Base-by-base conservation (phyloP, 2,329 filamentous ascomycete species). In the Myrmaecium sp. region DNA sequence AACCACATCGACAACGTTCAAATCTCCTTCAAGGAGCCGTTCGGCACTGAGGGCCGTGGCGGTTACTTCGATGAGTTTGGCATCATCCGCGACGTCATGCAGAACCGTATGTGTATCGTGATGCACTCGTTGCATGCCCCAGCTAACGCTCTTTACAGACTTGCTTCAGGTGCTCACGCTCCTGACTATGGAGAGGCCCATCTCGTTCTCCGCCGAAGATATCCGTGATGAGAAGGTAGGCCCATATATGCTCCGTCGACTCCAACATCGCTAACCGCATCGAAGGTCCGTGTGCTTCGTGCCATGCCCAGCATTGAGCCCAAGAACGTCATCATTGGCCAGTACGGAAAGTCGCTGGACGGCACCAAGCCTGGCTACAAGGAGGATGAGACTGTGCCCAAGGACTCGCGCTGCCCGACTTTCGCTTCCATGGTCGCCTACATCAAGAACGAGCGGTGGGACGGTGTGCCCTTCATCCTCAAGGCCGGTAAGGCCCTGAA, bases 371-470 rank as follows among this genome's bases (percentile, higher is more conserved):
- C 89, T 24, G 75, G 81, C 21, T 98, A 98, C 68, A 92, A 94
- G 62, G 89, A 98, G 58, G 89, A 98, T 43, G 84, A 95, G 49
- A 95, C 89, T 12, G 89, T 98, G 16, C 89, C 89, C 32, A 89
- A 92, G 61, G 84, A 93, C 41, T 94, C 86, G 17, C 74, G 91
- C 44, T 98, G 89, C 68, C 86, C 89, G 15, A 98, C 89, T 5
- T 98, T 98, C 66, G 93, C 84, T 48, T 86, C 89, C 19, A 74
- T 98, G 57, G 86, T 93, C 18, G 84, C 83, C 18, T 93, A 91
- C 61, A 95, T 98, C 60, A 95, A 95, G 71, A 98, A 98, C 55
- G 89, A 98, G 71, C 69, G 89, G 43, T 98, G 89, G 89, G 91
- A 98, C 41, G 91, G 89, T 30, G 89, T 98, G 28, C 89, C 89